These are phyloP conservation scores for Acer campestre DNA, from an alignment of 345 rosid genomes.

Conservation along the genomic window DNA sequence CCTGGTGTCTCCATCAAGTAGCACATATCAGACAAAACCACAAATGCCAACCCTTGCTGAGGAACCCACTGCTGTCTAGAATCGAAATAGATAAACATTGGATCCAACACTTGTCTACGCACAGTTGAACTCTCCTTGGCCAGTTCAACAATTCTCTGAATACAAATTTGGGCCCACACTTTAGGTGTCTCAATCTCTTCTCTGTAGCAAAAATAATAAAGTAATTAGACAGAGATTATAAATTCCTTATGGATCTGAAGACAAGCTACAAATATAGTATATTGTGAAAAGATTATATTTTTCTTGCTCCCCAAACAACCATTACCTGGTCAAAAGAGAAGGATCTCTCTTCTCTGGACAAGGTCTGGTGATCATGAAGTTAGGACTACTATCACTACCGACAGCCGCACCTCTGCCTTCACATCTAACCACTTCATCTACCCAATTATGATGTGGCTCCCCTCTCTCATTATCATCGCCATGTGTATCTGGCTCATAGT, in stretches of 20 bases:
- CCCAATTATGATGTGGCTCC: constrained; percentile 83
- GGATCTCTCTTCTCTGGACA: constrained; percentile 79
- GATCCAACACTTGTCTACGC: constrained; percentile 72
- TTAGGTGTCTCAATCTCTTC: constrained; percentile 89
- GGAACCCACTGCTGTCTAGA: constrained; percentile 76
- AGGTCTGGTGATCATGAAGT: constrained; percentile 53
- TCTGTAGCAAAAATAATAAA: constrained; percentile 38
- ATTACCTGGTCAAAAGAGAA: constrained; percentile 73
- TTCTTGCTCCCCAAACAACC: not conserved
- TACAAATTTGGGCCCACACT: constrained; percentile 92
- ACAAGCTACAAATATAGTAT: not conserved
- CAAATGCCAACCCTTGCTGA: constrained; percentile 68
- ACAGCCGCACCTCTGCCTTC: constrained; percentile 68
- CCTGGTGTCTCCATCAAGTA: constrained; percentile 74
- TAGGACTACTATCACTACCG: constrained; percentile 51
- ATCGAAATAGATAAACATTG: constrained; percentile 77
- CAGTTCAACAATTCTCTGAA: constrained; percentile 88
- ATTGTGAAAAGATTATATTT: not conserved
- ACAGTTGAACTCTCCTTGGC: constrained; percentile 87
- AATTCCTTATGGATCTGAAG: not conserved
- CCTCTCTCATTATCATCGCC: constrained; percentile 55
- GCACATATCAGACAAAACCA: constrained; percentile 74
- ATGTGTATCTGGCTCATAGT: constrained; percentile 59
- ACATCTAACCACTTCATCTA: constrained; percentile 90
- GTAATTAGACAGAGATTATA: not conserved